These are phyloP conservation scores for Aspergillus homomorphus DNA, from an alignment of 495 filamentous ascomycete genomes.

Conservation along the genomic window DNA sequence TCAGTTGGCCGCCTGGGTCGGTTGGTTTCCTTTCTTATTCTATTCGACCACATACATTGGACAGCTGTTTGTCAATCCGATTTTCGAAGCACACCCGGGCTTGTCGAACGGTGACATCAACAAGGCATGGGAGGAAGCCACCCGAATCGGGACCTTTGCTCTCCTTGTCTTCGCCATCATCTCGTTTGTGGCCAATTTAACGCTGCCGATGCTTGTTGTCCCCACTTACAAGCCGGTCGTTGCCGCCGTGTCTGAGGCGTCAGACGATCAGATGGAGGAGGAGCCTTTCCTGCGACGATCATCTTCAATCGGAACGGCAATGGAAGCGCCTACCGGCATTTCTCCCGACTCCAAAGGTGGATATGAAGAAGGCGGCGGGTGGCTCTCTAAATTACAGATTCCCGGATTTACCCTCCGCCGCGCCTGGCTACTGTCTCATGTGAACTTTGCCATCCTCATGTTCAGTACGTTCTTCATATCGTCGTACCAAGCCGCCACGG, in stretches of 20 bases:
- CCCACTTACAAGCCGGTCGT: slow-evolving; percentile 56
- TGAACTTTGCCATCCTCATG: slow-evolving; percentile 76
- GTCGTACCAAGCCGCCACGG: slow-evolving; percentile 61
- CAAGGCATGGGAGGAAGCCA: slow-evolving; percentile 74
- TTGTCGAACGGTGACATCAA: slow-evolving; percentile 74
- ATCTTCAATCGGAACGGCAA: slow-evolving; percentile 29
- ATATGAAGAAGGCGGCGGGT: slow-evolving; percentile 22
- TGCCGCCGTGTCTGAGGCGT: slow-evolving; percentile 5
- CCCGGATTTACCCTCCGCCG: slow-evolving; percentile 78
- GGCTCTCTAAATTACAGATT: slow-evolving; percentile 62
- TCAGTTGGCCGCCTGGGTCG: slow-evolving; percentile 88
- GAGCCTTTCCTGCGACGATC: slow-evolving; percentile 26
- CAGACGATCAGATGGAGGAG: slow-evolving; percentile 18
- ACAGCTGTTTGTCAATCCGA: slow-evolving; percentile 82
- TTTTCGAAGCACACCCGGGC: slow-evolving; percentile 68
- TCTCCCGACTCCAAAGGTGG: slow-evolving; percentile 4
- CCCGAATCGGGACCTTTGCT: slow-evolving; percentile 77
- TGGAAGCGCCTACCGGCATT: slow-evolving; percentile 29
- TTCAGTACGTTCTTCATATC: slow-evolving; percentile 75
- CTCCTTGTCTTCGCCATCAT: slow-evolving; percentile 83
- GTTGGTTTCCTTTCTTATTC: slow-evolving; percentile 93
- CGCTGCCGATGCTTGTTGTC: slow-evolving; percentile 77
- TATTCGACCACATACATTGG: slow-evolving; percentile 91
- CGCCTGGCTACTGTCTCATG: slow-evolving; percentile 76
- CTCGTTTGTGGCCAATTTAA: slow-evolving; percentile 71